Evolutionary conservation across 2,329 filamentous ascomycete genomes (phyloP), one percentile per base, ranked within the genome.

Genomic region (Grosmannia serpens): DNA sequence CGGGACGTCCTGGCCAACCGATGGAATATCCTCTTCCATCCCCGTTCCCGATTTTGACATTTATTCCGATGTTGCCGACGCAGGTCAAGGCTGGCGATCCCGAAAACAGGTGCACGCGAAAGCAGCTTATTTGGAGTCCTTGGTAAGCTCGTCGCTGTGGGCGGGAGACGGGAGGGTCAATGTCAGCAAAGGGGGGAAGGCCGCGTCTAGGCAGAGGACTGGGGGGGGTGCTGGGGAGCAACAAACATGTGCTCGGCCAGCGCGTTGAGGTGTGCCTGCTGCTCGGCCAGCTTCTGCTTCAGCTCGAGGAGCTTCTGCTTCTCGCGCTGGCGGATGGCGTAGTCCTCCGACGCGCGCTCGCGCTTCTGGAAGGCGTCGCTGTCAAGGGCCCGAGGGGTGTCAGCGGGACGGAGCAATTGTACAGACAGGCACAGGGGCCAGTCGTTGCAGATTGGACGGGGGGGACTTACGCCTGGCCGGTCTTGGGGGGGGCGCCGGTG

Each of bases 291-390:
- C 78, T 83, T 84, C 76, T 81, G 79, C 74, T 83, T 86, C 67
- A 96, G 84, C 70, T 83, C 82, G 56, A 81, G 67, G 63, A 96
- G 86, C 89, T 96, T 96, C 77, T 91, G 85, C 76, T 85, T 84
- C 82, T 97, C 94, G 70, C 91, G 88, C 77, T 88, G 78, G 68
- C 84, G 84, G 75, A 99, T 91, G 75, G 88, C 89, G 66, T 83
- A 83, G 72, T 91, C 86, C 78, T 97, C 94, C 70, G 77, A 81
- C 65, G 92, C 92, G 71, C 86, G 83, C 76, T 99, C 94, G 67
- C 94, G 90, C 76, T 87, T 87, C 76, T 86, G 89, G 83, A 96
- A 99, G 59, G 89, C 84, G 71, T 99, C 92, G 67, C 92, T 95
- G 65, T 0, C 3, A 11, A 9, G 20, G 3, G 54, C 54, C 22